Evolutionary conservation across 2,329 filamentous ascomycete genomes (phyloP).

Genomic region (Fusarium subglutinans): DNA sequence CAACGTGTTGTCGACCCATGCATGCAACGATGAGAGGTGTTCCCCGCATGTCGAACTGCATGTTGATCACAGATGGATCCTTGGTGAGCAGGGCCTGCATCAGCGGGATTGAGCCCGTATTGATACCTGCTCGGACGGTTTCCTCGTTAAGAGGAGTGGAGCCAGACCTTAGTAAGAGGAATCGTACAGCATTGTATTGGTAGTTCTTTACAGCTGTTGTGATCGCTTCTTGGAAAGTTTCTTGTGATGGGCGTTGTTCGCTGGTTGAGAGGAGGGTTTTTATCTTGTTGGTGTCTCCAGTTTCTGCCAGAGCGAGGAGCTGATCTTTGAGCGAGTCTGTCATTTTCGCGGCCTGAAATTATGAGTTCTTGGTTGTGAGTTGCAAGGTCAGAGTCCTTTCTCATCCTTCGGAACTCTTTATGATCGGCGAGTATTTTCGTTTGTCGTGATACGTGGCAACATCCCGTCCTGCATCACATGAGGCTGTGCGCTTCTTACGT

Average conservation of each 20-base stretch:
- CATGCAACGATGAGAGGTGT: not conserved
- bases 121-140: not conserved
- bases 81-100: not conserved
- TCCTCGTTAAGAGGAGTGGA: not conserved
- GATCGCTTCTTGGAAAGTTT: not conserved
- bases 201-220: not conserved
- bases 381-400: not conserved
- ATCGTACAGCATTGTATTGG: not conserved
- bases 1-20: not conserved
- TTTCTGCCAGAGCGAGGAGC: not conserved
- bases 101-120: not conserved
- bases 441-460: not conserved
- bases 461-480: not conserved
- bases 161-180: not conserved
- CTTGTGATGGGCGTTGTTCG: not conserved
- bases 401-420: not conserved
- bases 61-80: not conserved
- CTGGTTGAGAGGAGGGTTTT: not conserved
- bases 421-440: not conserved
- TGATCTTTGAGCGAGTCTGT: not conserved
- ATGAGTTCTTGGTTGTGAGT: not conserved
- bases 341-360: rapidly evolving
- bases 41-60: not conserved
- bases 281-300: not conserved
- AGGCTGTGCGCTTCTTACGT: not conserved